These are phyloP conservation scores for Candida arabinofermentans DNA, from an alignment of 805 yeast species.

Conservation along the genomic window DNA sequence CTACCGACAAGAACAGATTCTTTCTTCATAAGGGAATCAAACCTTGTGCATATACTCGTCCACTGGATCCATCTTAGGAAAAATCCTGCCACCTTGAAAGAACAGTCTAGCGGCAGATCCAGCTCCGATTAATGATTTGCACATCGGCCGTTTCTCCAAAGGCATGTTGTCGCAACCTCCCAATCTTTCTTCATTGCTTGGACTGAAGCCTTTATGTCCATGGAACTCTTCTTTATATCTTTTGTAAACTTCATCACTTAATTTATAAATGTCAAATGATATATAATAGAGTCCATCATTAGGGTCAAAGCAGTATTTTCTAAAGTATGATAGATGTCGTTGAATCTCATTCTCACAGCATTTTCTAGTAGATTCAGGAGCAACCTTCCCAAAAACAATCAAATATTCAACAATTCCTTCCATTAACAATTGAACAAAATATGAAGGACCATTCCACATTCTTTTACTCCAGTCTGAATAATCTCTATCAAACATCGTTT, in stretches of 20 bases:
- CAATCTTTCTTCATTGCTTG: constrained; percentile 50
- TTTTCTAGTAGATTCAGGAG: constrained; percentile 32
- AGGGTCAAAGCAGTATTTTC: constrained; percentile 54
- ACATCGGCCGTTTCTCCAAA: constrained; percentile 31
- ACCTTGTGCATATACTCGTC: constrained; percentile 1
- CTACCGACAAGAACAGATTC: background rate
- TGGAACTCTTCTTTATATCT: constrained; percentile 52
- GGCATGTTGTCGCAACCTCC: constrained; percentile 33
- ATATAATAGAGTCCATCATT: constrained; percentile 57
- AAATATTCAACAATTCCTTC: constrained; percentile 69
- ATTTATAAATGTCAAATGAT: constrained; percentile 52
- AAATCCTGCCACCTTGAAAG: constrained; percentile 61
- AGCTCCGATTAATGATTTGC: constrained; percentile 49
- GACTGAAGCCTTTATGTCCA: constrained; percentile 45
- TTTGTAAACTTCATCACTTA: constrained; percentile 47
- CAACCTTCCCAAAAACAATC: constrained; percentile 40
- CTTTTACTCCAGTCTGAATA: constrained; percentile 46
- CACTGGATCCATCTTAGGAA: constrained; percentile 33
- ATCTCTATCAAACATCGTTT: constrained; percentile 61
- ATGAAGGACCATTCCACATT: constrained; percentile 61
- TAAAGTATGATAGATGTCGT: constrained; percentile 54
- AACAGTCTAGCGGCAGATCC: constrained; percentile 69
- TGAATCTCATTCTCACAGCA: constrained; percentile 37
- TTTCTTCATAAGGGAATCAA: background rate
- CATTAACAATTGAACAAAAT: constrained; percentile 58